Evolutionary conservation across 2,329 filamentous ascomycete species (phyloP).

Genomic region (Canariomyces notabilis): DNA sequence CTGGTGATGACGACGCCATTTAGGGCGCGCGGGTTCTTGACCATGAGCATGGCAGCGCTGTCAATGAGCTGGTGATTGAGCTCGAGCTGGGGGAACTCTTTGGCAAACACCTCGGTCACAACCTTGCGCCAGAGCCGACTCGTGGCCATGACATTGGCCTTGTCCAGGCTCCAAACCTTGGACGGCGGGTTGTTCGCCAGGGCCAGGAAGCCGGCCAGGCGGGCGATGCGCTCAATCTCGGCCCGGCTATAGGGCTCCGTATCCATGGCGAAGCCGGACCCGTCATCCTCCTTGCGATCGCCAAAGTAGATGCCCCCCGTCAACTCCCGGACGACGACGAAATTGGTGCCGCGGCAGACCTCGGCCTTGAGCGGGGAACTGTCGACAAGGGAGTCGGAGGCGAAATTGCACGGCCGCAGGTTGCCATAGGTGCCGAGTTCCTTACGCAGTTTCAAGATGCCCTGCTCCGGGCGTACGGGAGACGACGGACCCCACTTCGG

Average conservation of each 20-base stretch:
- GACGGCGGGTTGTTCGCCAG: slow-evolving; percentile 69
- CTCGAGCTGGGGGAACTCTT: slow-evolving; percentile 83
- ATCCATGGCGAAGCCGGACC: slow-evolving; percentile 70
- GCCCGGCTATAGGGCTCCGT: slow-evolving; percentile 78
- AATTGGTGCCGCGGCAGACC: slow-evolving; percentile 81
- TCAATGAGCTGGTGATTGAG: slow-evolving; percentile 90
- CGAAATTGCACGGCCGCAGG: slow-evolving; percentile 93
- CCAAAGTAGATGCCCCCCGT: slow-evolving; percentile 96
- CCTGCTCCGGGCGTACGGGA: slow-evolving; percentile 83
- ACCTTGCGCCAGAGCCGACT: slow-evolving; percentile 85
- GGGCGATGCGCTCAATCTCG: slow-evolving; percentile 84
- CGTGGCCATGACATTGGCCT: slow-evolving; percentile 93
- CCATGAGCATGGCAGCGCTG: slow-evolving; percentile 94
- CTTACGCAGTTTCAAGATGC: slow-evolving; percentile 84
- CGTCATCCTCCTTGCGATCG: slow-evolving; percentile 74
- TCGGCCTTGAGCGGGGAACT: slow-evolving; percentile 81
- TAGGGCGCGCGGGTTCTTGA: slow-evolving; percentile 83
- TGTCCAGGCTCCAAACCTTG: slow-evolving; percentile 83
- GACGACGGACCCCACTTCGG: slow-evolving; percentile 87
- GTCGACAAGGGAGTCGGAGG: slow-evolving; percentile 77
- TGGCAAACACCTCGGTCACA: slow-evolving; percentile 75
- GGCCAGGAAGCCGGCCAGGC: slow-evolving; percentile 76
- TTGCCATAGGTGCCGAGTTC: slow-evolving; percentile 93
- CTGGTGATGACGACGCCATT: slow-evolving; percentile 90
- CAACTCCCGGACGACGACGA: slow-evolving; percentile 87